Evolutionary conservation across 2,329 filamentous ascomycete genomes (phyloP), one percentile per base, ranked within the genome.

Genomic region (Bipolaris gigantea): DNA sequence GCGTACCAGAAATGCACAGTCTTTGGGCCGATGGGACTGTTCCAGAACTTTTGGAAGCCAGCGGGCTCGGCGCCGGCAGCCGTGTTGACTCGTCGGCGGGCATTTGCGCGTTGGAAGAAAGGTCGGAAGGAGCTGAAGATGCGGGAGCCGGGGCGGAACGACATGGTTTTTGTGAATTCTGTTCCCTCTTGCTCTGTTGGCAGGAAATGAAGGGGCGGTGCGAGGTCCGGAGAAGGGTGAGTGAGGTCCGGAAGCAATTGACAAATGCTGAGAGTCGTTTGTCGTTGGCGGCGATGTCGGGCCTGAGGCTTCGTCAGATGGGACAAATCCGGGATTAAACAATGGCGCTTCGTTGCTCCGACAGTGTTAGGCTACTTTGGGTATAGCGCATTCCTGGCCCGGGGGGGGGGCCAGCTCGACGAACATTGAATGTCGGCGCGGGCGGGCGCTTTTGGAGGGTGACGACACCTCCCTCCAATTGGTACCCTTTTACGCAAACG

Each of bases 1-100:
- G 56, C 82, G 62, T 80, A 93, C 93, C 94, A 99, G 80, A 99
- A 99, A 78, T 99, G 94, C 69, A 99, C 94, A 59, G 94, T 99
- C 87, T 82, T 79, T 48, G 78, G 77, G 7, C 80, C 80, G 52
- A 82, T 73, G 32, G 75, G 74, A 49, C 75, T 76, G 67, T 80
- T 77, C 76, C 74, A 78, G 82, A 95, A 85, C 77, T 86, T 86
- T 81, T 88, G 86, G 75, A 94, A 86, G 48, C 75, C 76, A 61
- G 73, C 79, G 74, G 80, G 78, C 33, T 68, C 68, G 45, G 69
- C 68, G 56, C 70, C 70, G 38, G 85, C 80, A 40, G 87, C 87
- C 76, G 86, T 90, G 77, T 90, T 86, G 76, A 84, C 65, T 64
- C 75, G 91, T 74, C 90, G 84, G 70, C 84, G 85, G 82, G 77